Percentiles rank a stretch among this genome's conserved stretches.
phyloP scores from a whole-genome alignment of 495 filamentous ascomycete species.

The Cladorrhinum samala region DNA sequence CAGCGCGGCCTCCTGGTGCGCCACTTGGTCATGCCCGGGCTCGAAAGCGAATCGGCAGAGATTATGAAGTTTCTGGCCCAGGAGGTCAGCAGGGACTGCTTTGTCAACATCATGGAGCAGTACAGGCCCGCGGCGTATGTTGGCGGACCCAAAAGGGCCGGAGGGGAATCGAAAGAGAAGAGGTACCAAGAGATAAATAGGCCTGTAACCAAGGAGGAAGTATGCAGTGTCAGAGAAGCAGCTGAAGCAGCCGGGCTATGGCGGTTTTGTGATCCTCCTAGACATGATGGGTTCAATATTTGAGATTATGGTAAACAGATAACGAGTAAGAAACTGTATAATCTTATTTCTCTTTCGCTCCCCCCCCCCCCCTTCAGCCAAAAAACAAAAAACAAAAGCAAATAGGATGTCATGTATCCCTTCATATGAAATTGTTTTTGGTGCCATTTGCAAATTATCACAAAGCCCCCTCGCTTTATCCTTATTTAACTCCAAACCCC shows the following conservation, averaged over 20 bases:
- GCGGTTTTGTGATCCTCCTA: slow-evolving; percentile 65
- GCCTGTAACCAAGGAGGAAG: slow-evolving; percentile 55
- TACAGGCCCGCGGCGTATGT: slow-evolving; percentile 72
- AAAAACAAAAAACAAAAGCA: too few relatives aligned
- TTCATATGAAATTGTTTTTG: too few relatives aligned
- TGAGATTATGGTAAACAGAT: too few relatives aligned
- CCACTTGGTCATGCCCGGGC: slow-evolving; percentile 74
- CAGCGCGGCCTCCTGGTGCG: slow-evolving; percentile 65
- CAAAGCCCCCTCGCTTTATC: too few relatives aligned
- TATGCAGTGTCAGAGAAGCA: slow-evolving; percentile 53
- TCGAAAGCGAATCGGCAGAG: slow-evolving; percentile 57
- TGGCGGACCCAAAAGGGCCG: slow-evolving; percentile 50
- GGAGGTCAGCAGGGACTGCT: slow-evolving; percentile 61
- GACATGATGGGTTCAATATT: slow-evolving; percentile 64
- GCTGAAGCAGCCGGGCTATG: slow-evolving; percentile 65
- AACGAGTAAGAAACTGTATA: too few relatives aligned
- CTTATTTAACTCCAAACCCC: not conserved
- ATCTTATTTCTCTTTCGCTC: too few relatives aligned
- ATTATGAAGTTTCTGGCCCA: slow-evolving; percentile 66
- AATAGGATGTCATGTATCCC: too few relatives aligned
- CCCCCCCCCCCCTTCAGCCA: too few relatives aligned
- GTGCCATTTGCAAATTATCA: too few relatives aligned
- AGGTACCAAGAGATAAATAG: slow-evolving; percentile 73
- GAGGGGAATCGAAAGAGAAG: slow-evolving; percentile 41
- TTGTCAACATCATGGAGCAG: slow-evolving; percentile 73